A percentile compares a stretch with the other conserved stretches of the same genome.
Conservation (phyloP, 371 early-diverging fungal species). For the Mortierella sp. region DNA sequence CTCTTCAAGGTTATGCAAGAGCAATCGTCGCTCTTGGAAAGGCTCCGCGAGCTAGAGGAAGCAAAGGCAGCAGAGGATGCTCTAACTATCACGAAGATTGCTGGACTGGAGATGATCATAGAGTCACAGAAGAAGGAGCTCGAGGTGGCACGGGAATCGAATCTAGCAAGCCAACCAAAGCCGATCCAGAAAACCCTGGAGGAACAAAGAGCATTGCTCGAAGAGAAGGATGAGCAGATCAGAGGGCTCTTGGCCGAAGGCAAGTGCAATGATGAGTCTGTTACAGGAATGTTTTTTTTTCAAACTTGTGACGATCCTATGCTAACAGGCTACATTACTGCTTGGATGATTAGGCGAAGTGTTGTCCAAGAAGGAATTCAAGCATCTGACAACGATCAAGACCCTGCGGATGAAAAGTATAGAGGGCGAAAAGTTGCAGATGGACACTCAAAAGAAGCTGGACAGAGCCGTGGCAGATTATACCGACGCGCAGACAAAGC, state of each 20-base stretch:
- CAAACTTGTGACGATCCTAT: not conserved
- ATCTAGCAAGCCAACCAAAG: conserved; percentile 32
- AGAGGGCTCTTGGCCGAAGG: conserved; percentile 72
- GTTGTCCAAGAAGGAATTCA: conserved; percentile 83
- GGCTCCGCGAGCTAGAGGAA: conserved; percentile 43
- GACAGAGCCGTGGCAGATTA: conserved; percentile 63
- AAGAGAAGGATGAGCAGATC: conserved; percentile 72
- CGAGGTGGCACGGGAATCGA: conserved; percentile 31
- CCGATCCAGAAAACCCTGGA: conserved; percentile 55
- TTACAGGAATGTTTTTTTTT: not conserved
- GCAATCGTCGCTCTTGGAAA: conserved; percentile 37
- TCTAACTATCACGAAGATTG: conserved; percentile 19
- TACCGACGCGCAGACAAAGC: conserved; percentile 64
- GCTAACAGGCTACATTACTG: not conserved
- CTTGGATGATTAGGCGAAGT: conserved; percentile 67
- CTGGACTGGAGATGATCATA: conserved; percentile 40
- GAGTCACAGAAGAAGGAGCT: conserved; percentile 46
- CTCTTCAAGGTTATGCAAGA: conserved; percentile 51
- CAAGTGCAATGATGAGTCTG: conserved; percentile 16
- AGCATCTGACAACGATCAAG: conserved; percentile 77
- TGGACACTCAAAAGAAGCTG: conserved; percentile 69
- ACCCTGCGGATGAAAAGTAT: conserved; percentile 73
- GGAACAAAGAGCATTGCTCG: conserved; percentile 62
- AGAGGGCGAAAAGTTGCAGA: conserved; percentile 68
- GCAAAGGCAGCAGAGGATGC: conserved; percentile 37